Evolutionary conservation across 1,139 yeast genomes (phyloP), one percentile per base, ranked within the genome.

Genomic region (Kazachstania sp.): DNA sequence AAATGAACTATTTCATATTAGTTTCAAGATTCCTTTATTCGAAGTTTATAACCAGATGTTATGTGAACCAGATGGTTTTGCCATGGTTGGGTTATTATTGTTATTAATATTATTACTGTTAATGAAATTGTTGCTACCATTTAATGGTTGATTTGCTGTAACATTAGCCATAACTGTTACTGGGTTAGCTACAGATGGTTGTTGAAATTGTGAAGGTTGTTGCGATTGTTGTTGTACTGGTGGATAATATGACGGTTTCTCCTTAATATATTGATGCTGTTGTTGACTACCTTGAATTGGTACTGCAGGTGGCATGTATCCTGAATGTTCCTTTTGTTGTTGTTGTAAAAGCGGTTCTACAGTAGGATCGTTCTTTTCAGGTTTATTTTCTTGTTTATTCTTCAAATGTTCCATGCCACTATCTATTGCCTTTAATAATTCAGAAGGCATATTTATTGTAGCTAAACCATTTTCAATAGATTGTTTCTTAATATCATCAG

Each of bases 401-500:
- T 58, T 58, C 43, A 59, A 46, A 34, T 53, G 54, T 47, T 59
- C 65, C 59, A 60, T 59, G 26, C 60, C 60, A 45, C 52, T 58
- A 47, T 59, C 65, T 36, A 59, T 59, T 9, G 61, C 62, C 31
- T 52, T 53, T 43, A 61, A 41, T 39, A 61, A 49, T 39, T 61
- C 65, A 12, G 54, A 52, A 4, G 66, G 60, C 37, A 61, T 49
- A 26, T 58, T 50, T n/a, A 58, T 52, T 9, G 59, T 58, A 12
- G 59, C 61, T 39, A 59, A 51, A 41, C 51, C 55, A 49, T 61
- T 61, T 35, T 48, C 49, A 2, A 54, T 43, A 2, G 66, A 57
- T 47, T 61, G 66, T 45, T 57, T 60, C 47, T 64, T 64, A 39
- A 64, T 63, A 41, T 64, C 67, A 41, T 63, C 67, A 8, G 64